Evolutionary conservation across 257 asterid species (phyloP), one percentile per base, ranked within the genome.

Genomic region (Oldenlandia corymbosa): DNA sequence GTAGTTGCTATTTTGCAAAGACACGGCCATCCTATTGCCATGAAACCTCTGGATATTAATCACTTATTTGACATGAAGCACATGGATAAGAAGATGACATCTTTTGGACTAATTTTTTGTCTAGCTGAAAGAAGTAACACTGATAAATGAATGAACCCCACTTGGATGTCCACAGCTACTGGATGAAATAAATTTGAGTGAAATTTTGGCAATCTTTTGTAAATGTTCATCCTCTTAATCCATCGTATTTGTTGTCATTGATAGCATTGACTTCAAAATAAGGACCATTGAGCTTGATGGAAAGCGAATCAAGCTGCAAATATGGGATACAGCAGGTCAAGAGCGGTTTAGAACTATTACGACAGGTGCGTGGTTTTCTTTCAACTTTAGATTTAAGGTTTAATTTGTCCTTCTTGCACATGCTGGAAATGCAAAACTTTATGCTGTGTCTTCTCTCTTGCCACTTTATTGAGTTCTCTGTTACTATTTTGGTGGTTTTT

Each of bases 271-370:
- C 74, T 88, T 88, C 81, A 88, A 88, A 78, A 86, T 85, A 76
- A 79, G 96, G 73, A 85, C 94, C 17, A 79, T 88, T 18, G 96
- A 84, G 70, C 87, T 84, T 68, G 94, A 85, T 39, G 80, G 81
- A 34, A 85, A 88, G 66, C 76, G 91, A 47, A 85, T 85, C 69
- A 88, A 88, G 62, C 65, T 88, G 55, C 91, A 88, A 75, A 88
- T 88, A 46, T 88, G 94, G 94, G 94, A 85, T 71, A 85, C 94
- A 41, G 94, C 91, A 65, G 94, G 95, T n/a, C 96, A 88, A 66
- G 94, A 88, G 79, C 82, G 96, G 67, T 85, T 88, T 50, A 77
- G 95, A 41, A 88, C 94, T 57, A 85, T 88, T 72, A 88, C 94
- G 32, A 88, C 92, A 70, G 95, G 94, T 88, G 31, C 45, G 76